phyloP scores from a whole-genome alignment of 2,329 filamentous ascomycete species.

The Alternaria gaisen region DNA sequence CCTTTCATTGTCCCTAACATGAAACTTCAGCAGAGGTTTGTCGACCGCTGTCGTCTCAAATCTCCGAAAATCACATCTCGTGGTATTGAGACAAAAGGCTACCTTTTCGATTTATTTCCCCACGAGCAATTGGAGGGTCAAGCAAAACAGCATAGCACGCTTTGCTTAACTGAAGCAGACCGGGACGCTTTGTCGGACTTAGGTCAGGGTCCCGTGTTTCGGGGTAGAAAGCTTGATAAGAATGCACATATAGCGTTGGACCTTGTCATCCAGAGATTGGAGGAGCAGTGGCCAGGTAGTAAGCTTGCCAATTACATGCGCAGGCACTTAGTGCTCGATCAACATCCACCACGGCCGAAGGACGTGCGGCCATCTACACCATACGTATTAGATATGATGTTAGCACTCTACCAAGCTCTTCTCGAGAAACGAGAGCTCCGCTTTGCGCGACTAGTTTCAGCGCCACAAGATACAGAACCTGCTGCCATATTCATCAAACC shows the following conservation, averaged over 20 bases:
- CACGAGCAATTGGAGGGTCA: background rate
- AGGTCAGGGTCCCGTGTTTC: background rate
- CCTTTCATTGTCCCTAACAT: conserved; percentile 14
- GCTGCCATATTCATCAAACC: conserved; percentile 20
- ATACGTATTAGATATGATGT: conserved; percentile 20
- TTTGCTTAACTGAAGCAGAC: background rate
- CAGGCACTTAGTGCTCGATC: conserved; percentile 6
- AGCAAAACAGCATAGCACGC: background rate
- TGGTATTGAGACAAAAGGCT: conserved; percentile 22
- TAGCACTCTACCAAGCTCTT: conserved; percentile 17
- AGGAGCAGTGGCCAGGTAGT: background rate
- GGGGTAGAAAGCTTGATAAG: background rate
- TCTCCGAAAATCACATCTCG: conserved; percentile 8
- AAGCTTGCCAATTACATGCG: background rate
- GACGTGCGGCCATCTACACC: conserved; percentile 1
- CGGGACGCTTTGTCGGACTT: background rate
- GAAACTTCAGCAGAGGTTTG: conserved; percentile 18
- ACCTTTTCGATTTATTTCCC: conserved; percentile 14
- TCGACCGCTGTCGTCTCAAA: conserved; percentile 27
- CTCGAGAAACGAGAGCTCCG: conserved; percentile 10
- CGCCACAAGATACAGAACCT: conserved; percentile 3
- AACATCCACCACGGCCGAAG: background rate
- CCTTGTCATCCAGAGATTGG: background rate
- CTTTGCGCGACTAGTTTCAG: conserved; percentile 15
- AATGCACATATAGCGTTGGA: background rate